These are phyloP conservation scores for Saturnispora quitensis DNA, from an alignment of 805 yeast genomes.

Conservation along the genomic window DNA sequence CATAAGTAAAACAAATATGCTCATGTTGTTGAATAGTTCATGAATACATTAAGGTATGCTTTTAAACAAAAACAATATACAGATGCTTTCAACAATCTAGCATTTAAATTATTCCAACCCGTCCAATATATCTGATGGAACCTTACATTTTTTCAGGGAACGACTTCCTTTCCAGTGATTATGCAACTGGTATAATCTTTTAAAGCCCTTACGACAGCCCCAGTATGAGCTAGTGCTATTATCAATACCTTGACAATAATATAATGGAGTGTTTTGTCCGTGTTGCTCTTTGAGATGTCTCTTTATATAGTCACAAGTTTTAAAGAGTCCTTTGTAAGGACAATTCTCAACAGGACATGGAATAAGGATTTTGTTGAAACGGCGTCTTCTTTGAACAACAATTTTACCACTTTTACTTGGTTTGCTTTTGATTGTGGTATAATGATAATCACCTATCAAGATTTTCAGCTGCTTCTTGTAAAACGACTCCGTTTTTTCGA, in stretches of 20 bases:
- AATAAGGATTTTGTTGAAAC: conserved; percentile 2
- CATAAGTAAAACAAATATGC: background rate
- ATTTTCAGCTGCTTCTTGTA: background rate
- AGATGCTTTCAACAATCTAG: no score
- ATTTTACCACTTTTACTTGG: background rate
- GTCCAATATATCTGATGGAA: conserved; percentile 15
- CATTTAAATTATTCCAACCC: background rate
- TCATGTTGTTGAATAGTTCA: background rate
- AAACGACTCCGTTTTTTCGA: background rate
- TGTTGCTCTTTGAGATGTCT: conserved; percentile 27
- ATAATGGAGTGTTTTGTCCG: conserved; percentile 17
- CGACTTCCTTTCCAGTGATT: conserved; percentile 29
- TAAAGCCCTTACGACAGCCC: conserved; percentile 27
- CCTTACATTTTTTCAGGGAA: conserved; percentile 24
- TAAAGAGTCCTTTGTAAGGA: conserved; percentile 24
- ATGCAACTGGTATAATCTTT: conserved; percentile 26
- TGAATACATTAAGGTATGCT: background rate
- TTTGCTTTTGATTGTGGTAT: background rate
- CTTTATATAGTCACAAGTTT: conserved; percentile 24
- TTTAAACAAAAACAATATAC: background rate
- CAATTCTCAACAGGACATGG: conserved; percentile 13
- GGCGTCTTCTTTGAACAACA: background rate
- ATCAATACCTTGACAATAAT: conserved; percentile 20
- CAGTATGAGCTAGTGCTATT: conserved; percentile 17
- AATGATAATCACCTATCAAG: background rate